Base-by-base conservation (phyloP, 768 basidiomycete genomes). In the Roridomyces roridus region DNA sequence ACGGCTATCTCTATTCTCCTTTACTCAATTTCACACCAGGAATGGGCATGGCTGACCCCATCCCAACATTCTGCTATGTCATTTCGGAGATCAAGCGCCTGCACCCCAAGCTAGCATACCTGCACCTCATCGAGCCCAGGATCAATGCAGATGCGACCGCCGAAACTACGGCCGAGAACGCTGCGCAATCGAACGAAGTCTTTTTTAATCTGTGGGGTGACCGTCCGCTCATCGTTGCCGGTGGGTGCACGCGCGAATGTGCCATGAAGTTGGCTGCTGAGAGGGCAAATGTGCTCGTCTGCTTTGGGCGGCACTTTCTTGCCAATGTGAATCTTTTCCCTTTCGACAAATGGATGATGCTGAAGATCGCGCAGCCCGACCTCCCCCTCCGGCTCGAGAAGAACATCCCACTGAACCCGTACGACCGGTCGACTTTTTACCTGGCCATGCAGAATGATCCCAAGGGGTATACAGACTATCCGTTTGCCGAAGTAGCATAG, bases 91-190 rank as follows among this genome's bases (percentile, higher is more conserved):
- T 77, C 37, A 61, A 56, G 18, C 46, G 65, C 10, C 51, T 52
- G 20, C 66, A 68, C 51, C 73, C 73, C 17, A 47, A 67, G 15
- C 60, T 80, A 15, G 77, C 76, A 8, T 80, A 79, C 65, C 43
- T 79, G 6, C 74, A 77, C 60, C 48, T 72, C 29, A 61, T 68
- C 21, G 71, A 76, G 59, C 63, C 74, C 21, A 53, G 64, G 26
- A n/a, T 64, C 8, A 26, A 68, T 72, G 59, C 55, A 67, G 23
- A 43, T 45, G 12, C 26, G 9, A n/a, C 5, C 29, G n/a, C 56
- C 10, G 26, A n/a, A 7, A 56, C 54, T 1, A n/a, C 10, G 17
- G 2, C 0, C 8, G 65, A 67, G 20, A 34, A 51, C 31, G 51
- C 34, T 8, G 51, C 20, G 5, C 56, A 71, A 11, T 59, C 58